These are phyloP conservation scores for Stropharia rugosoannulata DNA, from an alignment of 768 basidiomycete species.

Conservation along the genomic window DNA sequence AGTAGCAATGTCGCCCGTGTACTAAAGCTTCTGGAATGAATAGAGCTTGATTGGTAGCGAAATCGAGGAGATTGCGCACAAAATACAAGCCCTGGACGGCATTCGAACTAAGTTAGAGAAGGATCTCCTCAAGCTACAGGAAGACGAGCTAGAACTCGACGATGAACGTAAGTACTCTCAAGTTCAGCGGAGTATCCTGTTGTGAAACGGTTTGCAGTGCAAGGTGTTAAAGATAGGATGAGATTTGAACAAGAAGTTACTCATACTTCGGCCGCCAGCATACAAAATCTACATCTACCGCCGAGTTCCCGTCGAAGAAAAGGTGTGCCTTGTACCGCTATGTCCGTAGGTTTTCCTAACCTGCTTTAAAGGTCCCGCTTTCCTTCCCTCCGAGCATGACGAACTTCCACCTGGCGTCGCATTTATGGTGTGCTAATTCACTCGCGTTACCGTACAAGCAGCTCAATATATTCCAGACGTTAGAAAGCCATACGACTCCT, in stretches of 20 bases:
- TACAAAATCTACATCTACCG: slow-evolving; percentile 44
- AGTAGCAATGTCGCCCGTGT: slow-evolving; percentile 7
- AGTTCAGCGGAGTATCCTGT: slow-evolving; percentile 1
- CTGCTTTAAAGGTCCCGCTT: slow-evolving; percentile 71
- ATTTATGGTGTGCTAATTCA: slow-evolving; percentile 74
- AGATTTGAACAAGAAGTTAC: slow-evolving; percentile 59
- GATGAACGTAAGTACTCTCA: slow-evolving; percentile 73
- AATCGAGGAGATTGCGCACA: slow-evolving; percentile 84
- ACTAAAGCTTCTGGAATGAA: slow-evolving; percentile 6
- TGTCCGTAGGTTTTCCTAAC: neutral
- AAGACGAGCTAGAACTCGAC: slow-evolving; percentile 96
- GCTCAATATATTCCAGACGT: slow-evolving; percentile 49
- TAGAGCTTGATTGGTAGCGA: slow-evolving; percentile 86
- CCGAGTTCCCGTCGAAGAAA: slow-evolving; percentile 70
- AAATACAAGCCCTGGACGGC: slow-evolving; percentile 82
- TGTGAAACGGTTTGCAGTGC: slow-evolving; percentile 48
- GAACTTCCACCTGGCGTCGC: slow-evolving; percentile 92
- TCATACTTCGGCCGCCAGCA: slow-evolving; percentile 27
- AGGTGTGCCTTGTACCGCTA: slow-evolving; percentile 35
- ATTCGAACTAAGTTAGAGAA: slow-evolving; percentile 80
- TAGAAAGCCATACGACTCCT: slow-evolving; percentile 77
- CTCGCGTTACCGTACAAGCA: slow-evolving; percentile 1
- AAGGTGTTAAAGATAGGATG: slow-evolving; percentile 85
- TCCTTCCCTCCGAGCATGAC: slow-evolving; percentile 96
- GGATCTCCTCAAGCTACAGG: slow-evolving; percentile 83